phyloP scores from a whole-genome alignment of 1,284 basidiomycete genomes.

The Boletus subluridellus region DNA sequence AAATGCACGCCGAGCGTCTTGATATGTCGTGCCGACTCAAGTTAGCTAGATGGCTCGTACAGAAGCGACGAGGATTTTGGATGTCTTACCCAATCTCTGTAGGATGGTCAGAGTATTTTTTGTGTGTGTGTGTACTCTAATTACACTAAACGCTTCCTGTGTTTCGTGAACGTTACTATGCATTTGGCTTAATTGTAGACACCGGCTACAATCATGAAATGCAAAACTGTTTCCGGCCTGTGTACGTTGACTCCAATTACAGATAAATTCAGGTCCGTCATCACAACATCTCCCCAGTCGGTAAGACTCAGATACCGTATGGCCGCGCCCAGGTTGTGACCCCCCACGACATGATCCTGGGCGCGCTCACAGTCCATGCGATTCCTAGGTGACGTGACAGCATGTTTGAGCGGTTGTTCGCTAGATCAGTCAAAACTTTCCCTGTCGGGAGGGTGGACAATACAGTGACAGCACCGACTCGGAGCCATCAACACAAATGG shows the following conservation, averaged over 20 bases:
- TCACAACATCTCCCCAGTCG: slow-evolving; percentile 1
- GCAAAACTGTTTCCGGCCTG: slow-evolving; percentile 4
- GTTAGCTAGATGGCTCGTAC: background rate
- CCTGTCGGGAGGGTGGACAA: background rate
- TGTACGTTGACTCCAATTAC: slow-evolving; percentile 21
- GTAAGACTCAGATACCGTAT: background rate
- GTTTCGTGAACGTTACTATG: slow-evolving; percentile 18
- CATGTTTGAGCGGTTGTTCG: background rate
- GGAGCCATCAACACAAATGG: background rate
- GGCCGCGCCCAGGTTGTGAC: background rate
- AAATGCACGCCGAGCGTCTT: background rate
- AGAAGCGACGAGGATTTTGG: background rate
- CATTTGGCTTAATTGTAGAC: slow-evolving; percentile 30
- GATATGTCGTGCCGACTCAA: background rate
- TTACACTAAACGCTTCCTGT: slow-evolving; percentile 9
- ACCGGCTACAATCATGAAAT: slow-evolving; percentile 17
- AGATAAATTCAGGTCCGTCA: slow-evolving; percentile 30
- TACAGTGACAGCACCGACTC: background rate
- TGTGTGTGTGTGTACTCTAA: slow-evolving; percentile 16
- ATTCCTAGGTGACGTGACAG: background rate
- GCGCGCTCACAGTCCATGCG: background rate
- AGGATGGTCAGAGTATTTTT: background rate
- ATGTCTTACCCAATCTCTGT: background rate
- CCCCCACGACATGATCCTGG: slow-evolving; percentile 5
- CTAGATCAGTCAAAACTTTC: background rate